Evolutionary conservation across 805 yeast species (phyloP).

Genomic region (Barnettozyma sucrosica): DNA sequence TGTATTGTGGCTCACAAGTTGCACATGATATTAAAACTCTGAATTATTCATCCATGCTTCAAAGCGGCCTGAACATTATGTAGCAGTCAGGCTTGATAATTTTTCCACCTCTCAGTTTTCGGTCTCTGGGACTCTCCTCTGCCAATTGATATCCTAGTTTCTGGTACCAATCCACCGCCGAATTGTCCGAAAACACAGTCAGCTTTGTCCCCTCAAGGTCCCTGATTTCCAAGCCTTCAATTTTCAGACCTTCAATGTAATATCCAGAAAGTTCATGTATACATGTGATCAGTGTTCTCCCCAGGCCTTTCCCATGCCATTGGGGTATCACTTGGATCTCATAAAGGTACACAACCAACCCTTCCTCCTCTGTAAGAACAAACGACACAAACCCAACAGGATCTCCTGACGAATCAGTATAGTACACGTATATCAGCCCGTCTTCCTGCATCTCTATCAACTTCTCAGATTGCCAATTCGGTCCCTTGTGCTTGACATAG

Average conservation of each 20-base stretch:
- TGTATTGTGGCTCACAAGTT: too few species aligned
- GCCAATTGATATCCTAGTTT: slow-evolving; percentile 34
- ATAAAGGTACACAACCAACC: slow-evolving; percentile 43
- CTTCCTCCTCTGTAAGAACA: slow-evolving; percentile 37
- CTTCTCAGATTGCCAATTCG: slow-evolving; percentile 29
- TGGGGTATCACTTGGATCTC: slow-evolving; percentile 44
- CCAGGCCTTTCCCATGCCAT: slow-evolving; percentile 34
- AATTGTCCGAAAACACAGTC: slow-evolving; percentile 48
- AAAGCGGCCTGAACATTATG: slow-evolving; percentile 21
- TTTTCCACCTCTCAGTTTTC: slow-evolving; percentile 34
- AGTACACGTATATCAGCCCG: slow-evolving; percentile 15
- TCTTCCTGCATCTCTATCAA: slow-evolving; percentile 38
- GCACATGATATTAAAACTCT: too few species aligned
- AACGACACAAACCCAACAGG: slow-evolving; percentile 42
- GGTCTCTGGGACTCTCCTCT: slow-evolving; percentile 41
- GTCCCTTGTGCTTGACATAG: slow-evolving; percentile 16
- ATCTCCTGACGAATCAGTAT: slow-evolving; percentile 5
- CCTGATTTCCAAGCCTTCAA: slow-evolving; percentile 3
- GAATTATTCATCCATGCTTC: neutral
- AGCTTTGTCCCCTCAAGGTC: slow-evolving; percentile 24
- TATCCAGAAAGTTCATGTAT: slow-evolving; percentile 31
- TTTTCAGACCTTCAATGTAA: slow-evolving; percentile 10
- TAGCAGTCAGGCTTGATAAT: slow-evolving; percentile 40
- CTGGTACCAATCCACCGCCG: slow-evolving; percentile 40
- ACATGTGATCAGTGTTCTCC: slow-evolving; percentile 31